phyloP scores from a whole-genome alignment of 306 rosid genomes.

The Prunus persica region Prunus_persica_NCBIv2 NC_034016.1:11816001-11816500 shows the following conservation, averaged over 20 bases:
- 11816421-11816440: neutral
- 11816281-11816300: conserved; percentile 67
- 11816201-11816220: conserved; percentile 58
- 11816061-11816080: conserved; percentile 21
- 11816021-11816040: conserved; percentile 30
- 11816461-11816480: neutral
- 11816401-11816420: neutral
- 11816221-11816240: conserved; percentile 47
- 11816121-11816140: neutral
- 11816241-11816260: conserved; percentile 31
- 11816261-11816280: conserved; percentile 69
- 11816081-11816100: conserved; percentile 19
- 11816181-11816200: conserved; percentile 38
- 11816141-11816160: conserved; percentile 19
- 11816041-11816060: conserved; percentile 11
- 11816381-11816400: conserved; percentile 15
- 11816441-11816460: neutral
- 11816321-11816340: conserved; percentile 11
- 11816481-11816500: neutral
- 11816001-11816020: conserved; percentile 67
- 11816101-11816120: conserved; percentile 15
- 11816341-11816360: conserved; percentile 10
- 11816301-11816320: conserved; percentile 13
- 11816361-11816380: conserved; percentile 36
- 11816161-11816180: conserved; percentile 14